phyloP scores from a whole-genome alignment of 805 yeast genomes.

The Candida chauliodis region DNA sequence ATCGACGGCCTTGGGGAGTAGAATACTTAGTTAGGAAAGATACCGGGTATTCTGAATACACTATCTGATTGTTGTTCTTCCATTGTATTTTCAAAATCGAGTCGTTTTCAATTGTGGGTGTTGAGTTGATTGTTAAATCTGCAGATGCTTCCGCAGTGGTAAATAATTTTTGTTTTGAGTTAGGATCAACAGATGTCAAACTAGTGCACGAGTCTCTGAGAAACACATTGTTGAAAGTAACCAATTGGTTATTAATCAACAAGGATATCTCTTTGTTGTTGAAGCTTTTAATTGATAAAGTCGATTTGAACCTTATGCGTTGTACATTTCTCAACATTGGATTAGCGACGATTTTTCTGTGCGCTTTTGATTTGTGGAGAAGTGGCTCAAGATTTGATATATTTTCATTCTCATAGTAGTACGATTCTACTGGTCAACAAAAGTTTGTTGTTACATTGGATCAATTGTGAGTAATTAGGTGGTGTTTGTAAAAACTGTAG shows the following conservation, averaged over 20 bases:
- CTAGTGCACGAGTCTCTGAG: constrained; percentile 63
- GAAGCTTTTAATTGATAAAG: constrained; percentile 13
- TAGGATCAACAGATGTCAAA: constrained; percentile 46
- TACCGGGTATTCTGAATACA: constrained; percentile 36
- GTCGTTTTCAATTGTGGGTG: constrained; percentile 30
- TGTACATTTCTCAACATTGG: constrained; percentile 2
- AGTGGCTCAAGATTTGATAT: background rate
- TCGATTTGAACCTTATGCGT: constrained; percentile 3
- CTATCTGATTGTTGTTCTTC: constrained; percentile 24
- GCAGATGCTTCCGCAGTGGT: constrained; percentile 50
- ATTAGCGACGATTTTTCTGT: background rate
- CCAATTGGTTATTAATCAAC: constrained; percentile 17
- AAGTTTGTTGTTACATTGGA: no score
- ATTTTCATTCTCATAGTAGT: no score
- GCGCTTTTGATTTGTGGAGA: constrained; percentile 4
- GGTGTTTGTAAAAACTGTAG: no score
- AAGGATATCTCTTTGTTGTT: constrained; percentile 24
- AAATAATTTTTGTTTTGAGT: constrained; percentile 59
- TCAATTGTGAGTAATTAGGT: no score
- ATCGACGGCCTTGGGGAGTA: constrained; percentile 24
- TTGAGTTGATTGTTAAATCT: constrained; percentile 30
- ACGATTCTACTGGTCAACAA: no score
- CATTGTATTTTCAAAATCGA: constrained; percentile 38
- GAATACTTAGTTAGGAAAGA: constrained; percentile 47
- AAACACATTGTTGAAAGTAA: constrained; percentile 49